A percentile compares a stretch with the other conserved stretches of the same genome.
Conservation (phyloP, 305 asterid genomes). For the Petunia hybrid region DNA sequence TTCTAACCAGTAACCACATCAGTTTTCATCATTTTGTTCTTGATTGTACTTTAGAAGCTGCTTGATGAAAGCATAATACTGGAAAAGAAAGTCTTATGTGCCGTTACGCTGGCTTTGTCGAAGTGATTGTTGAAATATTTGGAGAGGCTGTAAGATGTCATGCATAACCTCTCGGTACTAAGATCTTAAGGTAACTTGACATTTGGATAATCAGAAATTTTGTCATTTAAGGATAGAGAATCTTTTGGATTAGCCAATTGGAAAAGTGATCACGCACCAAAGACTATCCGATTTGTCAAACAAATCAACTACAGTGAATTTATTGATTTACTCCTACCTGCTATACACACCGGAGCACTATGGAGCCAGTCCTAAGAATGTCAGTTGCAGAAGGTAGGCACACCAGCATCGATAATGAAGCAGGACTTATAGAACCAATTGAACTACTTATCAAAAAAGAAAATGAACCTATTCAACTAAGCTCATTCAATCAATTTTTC, state of each 20-base stretch:
- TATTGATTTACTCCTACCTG: not conserved
- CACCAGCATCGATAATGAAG: not conserved
- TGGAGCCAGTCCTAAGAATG: not conserved
- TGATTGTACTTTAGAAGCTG: not conserved
- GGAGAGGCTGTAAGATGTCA: not conserved
- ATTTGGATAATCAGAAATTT: not conserved
- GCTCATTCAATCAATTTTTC: not conserved
- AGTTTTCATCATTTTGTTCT: not conserved
- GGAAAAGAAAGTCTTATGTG: slow-evolving; percentile 10
- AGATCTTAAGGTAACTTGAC: slow-evolving; percentile 9
- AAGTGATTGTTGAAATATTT: not conserved
- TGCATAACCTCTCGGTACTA: not conserved
- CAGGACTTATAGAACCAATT: not conserved
- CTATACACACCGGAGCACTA: not conserved
- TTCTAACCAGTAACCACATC: not conserved
- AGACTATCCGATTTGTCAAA: not conserved
- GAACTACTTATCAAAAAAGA: not conserved
- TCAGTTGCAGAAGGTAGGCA: not conserved
- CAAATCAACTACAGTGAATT: not conserved
- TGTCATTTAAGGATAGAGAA: not conserved
- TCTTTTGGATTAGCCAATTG: not conserved
- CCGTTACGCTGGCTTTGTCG: not conserved
- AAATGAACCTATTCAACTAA: not conserved
- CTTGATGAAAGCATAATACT: slow-evolving; percentile 4
- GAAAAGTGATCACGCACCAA: not conserved